These are phyloP conservation scores for Populus hybrid DNA, from an alignment of 441 rosid genomes.

Conservation along the genomic window DNA sequence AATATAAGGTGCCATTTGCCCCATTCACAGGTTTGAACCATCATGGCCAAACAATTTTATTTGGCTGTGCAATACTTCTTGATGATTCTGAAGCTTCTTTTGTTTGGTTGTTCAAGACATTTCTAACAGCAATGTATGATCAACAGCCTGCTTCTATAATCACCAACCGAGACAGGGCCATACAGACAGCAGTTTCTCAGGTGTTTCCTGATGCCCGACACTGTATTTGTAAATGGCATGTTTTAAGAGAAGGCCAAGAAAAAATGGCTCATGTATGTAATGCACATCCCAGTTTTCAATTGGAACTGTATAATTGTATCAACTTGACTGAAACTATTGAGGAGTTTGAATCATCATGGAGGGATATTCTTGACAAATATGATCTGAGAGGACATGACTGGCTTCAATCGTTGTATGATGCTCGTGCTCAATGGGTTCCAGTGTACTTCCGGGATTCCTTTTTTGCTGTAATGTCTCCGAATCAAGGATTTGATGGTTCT, in stretches of 20 bases:
- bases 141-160: conserved; percentile 65
- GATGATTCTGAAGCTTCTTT: conserved; percentile 91
- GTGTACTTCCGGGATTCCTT: conserved; percentile 81
- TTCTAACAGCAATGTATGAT: conserved; percentile 85
- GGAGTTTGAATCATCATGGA: conserved; percentile 93
- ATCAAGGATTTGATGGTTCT: conserved; percentile 64
- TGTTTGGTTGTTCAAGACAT: conserved; percentile 83
- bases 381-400: conserved; percentile 74
- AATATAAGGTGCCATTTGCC: conserved; percentile 76
- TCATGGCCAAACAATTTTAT: conserved; percentile 82
- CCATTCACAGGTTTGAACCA: conserved; percentile 95
- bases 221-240: conserved; percentile 84
- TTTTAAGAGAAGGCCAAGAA: conserved; percentile 85
- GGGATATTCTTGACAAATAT: conserved; percentile 69
- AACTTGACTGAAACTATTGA: conserved; percentile 86
- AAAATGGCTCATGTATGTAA: conserved; percentile 78
- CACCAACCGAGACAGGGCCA: conserved; percentile 79
- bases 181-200: conserved; percentile 64
- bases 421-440: conserved; percentile 92
- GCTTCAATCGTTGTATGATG: conserved; percentile 70
- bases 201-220: conserved; percentile 85
- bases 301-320: conserved; percentile 78
- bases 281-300: conserved; percentile 71
- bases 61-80: conserved; percentile 88
- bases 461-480: conserved; percentile 64